phyloP scores from a whole-genome alignment of 768 basidiomycete species.

The Amyloporia xantha region DNA sequence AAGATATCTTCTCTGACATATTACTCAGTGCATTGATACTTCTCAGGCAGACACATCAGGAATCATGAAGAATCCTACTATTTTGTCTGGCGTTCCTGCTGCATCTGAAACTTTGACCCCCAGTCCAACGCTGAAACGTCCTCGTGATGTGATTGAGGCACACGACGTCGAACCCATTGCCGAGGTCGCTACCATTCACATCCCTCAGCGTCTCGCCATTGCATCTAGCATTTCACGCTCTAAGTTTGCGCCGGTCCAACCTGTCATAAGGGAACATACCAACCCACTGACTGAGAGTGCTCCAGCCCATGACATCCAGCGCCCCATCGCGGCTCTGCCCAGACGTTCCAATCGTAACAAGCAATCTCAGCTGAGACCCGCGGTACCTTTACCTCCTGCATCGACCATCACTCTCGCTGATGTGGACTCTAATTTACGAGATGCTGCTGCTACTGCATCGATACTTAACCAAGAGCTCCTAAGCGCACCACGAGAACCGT shows the following conservation, averaged over 20 bases:
- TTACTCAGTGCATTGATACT: no score
- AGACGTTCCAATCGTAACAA: neutral
- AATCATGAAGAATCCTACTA: no score
- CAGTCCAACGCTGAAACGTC: neutral
- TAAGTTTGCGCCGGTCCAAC: neutral
- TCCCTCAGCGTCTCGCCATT: neutral
- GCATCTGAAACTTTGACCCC: neutral
- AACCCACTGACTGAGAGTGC: neutral
- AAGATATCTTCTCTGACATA: no score
- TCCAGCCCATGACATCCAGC: no score
- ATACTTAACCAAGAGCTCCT: neutral
- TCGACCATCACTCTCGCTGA: neutral
- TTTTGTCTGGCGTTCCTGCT: neutral
- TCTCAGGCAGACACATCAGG: no score
- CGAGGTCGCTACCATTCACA: neutral
- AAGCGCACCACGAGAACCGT: neutral
- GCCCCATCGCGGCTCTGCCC: no score
- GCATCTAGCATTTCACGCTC: neutral
- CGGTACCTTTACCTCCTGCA: neutral
- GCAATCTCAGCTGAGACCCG: neutral
- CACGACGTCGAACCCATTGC: neutral
- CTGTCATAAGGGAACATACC: neutral
- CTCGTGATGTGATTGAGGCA: neutral
- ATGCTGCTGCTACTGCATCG: conserved; percentile 8
- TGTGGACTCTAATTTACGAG: conserved; percentile 11